These are phyloP conservation scores for Pholiota microspora DNA, from an alignment of 768 basidiomycete genomes.

Conservation along the genomic window DNA sequence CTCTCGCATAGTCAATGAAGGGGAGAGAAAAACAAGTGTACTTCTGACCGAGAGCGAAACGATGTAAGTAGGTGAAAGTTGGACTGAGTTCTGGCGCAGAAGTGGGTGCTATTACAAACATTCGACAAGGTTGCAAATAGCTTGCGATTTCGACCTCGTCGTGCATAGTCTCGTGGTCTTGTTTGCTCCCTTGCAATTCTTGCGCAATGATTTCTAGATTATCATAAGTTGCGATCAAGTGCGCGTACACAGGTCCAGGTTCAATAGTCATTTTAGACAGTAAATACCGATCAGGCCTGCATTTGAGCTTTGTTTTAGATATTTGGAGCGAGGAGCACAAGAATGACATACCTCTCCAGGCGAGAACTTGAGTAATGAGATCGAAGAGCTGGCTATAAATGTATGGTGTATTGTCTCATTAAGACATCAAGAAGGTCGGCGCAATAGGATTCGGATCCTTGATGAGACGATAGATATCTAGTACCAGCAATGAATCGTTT, in stretches of 20 bases:
- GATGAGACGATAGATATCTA: no score
- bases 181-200: not conserved
- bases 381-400: no score
- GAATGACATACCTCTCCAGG: no score
- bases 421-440: no score
- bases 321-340: no score
- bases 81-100: not conserved
- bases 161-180: not conserved
- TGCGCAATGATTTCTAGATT: not conserved
- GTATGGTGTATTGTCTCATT: no score
- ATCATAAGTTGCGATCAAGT: not conserved
- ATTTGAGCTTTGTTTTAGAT: no score
- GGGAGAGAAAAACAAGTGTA: not conserved
- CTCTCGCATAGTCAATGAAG: not conserved
- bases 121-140: not conserved
- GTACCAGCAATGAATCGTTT: no score
- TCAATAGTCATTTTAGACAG: not conserved
- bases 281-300: no score
- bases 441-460: no score
- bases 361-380: no score
- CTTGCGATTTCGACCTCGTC: not conserved
- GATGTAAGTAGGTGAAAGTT: not conserved
- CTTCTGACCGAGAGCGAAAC: not conserved
- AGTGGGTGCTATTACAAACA: not conserved
- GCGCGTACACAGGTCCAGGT: not conserved